Percentiles rank a stretch among this genome's conserved stretches.
Conservation (phyloP, 768 basidiomycete species). For the Russula virescens region DNA sequence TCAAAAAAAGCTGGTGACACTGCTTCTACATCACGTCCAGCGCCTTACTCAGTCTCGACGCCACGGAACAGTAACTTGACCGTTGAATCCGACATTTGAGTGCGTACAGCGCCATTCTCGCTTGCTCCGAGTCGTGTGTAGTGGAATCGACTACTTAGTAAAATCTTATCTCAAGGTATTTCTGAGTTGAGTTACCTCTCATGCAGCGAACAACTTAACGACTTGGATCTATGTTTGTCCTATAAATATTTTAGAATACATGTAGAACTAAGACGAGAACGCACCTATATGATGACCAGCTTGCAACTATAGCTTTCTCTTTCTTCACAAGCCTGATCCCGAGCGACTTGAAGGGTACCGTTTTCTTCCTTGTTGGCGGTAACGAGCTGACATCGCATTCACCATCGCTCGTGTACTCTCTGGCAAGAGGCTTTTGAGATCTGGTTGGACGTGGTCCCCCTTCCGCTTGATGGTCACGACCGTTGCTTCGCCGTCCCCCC, state of each 20-base stretch:
- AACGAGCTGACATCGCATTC: slow-evolving; percentile 40
- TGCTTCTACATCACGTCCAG: too few relatives aligned
- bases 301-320: slow-evolving; percentile 7
- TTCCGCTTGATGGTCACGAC: slow-evolving; percentile 77
- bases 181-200: too few relatives aligned
- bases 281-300: background rate
- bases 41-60: too few relatives aligned
- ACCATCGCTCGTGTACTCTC: slow-evolving; percentile 60
- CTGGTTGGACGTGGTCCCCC: slow-evolving; percentile 72
- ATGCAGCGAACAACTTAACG: too few relatives aligned
- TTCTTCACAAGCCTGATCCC: slow-evolving; percentile 25
- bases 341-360: slow-evolving; percentile 27
- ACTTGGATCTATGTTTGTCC: background rate
- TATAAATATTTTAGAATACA: background rate
- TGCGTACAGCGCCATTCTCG: too few relatives aligned
- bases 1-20: too few relatives aligned
- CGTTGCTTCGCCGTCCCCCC: slow-evolving; percentile 27
- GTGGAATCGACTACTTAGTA: too few relatives aligned
- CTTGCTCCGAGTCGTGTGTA: too few relatives aligned
- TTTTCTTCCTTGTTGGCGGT: slow-evolving; percentile 53
- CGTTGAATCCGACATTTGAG: too few relatives aligned
- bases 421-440: slow-evolving; percentile 60
- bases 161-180: too few relatives aligned
- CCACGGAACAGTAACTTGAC: too few relatives aligned
- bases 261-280: background rate